phyloP scores from a whole-genome alignment of 164 flowering plant genomes.

The Taxillus chinensis region DNA sequence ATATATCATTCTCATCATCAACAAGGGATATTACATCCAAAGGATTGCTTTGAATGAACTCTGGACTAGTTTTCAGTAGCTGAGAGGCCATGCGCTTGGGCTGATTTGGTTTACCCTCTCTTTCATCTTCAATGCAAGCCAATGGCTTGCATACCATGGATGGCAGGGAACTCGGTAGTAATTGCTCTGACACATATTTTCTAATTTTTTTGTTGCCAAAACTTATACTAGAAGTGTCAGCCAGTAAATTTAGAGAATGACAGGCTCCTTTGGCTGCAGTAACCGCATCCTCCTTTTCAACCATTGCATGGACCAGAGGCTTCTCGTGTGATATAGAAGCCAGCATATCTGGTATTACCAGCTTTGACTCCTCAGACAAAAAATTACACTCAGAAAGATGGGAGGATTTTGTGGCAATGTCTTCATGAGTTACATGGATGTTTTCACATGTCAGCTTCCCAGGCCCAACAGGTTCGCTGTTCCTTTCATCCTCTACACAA shows the following conservation, averaged over 20 bases:
- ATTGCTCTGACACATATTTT: slow-evolving; percentile 6
- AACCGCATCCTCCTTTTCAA: slow-evolving; percentile 10
- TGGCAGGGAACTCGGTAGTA: slow-evolving; percentile 6
- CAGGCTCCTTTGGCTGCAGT: slow-evolving; percentile 8
- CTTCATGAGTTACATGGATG: slow-evolving; percentile 4
- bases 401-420: not conserved
- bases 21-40: slow-evolving; percentile 17
- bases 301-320: slow-evolving; percentile 1
- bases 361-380: slow-evolving; percentile 2
- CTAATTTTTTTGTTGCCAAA: slow-evolving; percentile 5
- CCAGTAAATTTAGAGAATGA: slow-evolving; percentile 9
- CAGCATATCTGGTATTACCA: not conserved
- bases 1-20: slow-evolving; percentile 54
- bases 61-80: slow-evolving; percentile 22
- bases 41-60: slow-evolving; percentile 25
- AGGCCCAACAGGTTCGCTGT: slow-evolving; percentile 1
- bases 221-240: slow-evolving; percentile 4
- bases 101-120: slow-evolving; percentile 11
- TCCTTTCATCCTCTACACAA: slow-evolving; percentile 11
- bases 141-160: slow-evolving; percentile 12
- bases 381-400: not conserved
- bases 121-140: slow-evolving; percentile 18
- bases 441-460: not conserved
- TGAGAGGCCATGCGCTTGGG: slow-evolving; percentile 12
- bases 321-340: slow-evolving; percentile 4